These are phyloP conservation scores for Zizania palustris DNA, from an alignment of 202 grass and related monocot species.

Conservation along the genomic window DNA sequence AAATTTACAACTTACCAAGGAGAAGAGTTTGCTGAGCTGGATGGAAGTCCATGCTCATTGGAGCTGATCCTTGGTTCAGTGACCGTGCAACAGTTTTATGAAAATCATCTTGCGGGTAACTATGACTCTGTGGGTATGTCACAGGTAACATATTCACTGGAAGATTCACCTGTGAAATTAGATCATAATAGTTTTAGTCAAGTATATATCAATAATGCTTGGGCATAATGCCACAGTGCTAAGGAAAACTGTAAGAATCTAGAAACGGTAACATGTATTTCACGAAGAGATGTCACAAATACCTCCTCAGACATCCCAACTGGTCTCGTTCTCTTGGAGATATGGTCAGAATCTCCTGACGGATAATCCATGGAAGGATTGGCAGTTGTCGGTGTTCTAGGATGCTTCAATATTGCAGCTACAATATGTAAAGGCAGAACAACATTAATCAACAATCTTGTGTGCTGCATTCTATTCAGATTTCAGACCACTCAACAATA, in stretches of 20 bases:
- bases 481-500: constrained; percentile 35
- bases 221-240: neutral
- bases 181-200: constrained; percentile 39
- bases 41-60: constrained; percentile 99
- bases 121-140: constrained; percentile 76
- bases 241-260: constrained; percentile 1
- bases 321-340: constrained; percentile 80
- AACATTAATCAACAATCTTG: constrained; percentile 32
- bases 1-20: constrained; percentile 63
- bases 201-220: constrained; percentile 15
- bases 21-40: constrained; percentile 88
- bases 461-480: neutral
- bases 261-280: constrained; percentile 30
- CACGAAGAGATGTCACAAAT: constrained; percentile 30
- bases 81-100: constrained; percentile 80
- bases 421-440: constrained; percentile 38
- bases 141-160: constrained; percentile 68
- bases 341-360: constrained; percentile 84
- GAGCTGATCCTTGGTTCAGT: constrained; percentile 74
- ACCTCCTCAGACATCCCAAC: constrained; percentile 92
- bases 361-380: constrained; percentile 77
- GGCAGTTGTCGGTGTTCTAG: constrained; percentile 66
- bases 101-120: constrained; percentile 79
- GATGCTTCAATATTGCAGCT: constrained; percentile 88
- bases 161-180: constrained; percentile 73